Base-by-base conservation (phyloP, 345 rosid genomes). In the Stellera chamaejasme region DNA sequence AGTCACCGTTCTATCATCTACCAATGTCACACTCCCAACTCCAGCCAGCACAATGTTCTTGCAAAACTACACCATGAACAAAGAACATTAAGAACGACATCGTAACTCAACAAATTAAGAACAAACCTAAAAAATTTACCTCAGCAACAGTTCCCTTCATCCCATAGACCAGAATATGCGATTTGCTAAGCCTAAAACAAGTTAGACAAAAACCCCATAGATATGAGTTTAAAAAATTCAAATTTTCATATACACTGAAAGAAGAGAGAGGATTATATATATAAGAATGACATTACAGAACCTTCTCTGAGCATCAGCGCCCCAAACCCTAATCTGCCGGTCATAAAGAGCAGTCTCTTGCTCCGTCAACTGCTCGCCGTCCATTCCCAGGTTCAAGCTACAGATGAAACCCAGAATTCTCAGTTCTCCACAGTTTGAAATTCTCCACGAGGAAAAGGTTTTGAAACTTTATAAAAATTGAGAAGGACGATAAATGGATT, bases 251-350 rank as follows among this genome's bases (percentile, higher is more conserved):
- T 19, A 19, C 11, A 46, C 8, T 32, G 5, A 5, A 4, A 32
- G 39, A 32, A 32, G 5, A 0, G 9, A 32, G 39, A 8, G 39
- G 39, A 32, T 1, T 46, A 10, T n/a, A 2, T 13, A 9, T 23
- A 13, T 32, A 1, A 13, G 45, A 54, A 45, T 19, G 12, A 19
- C 23, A 19, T 23, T 23, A 58, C 58, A 10, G 48, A 60, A 89
- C 96, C 97, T 82, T 68, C 97, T 64, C 60, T 93, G 99, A 66
- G 99, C 97, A 78, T 82, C 84, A 55, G 90, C 97, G 0, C 99
- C 99, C 99, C 96, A 93, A 79, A 93, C 99, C 86, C 97, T 84
- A 79, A 93, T 89, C 62, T 87, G 97, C 27, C 99, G 88, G 67
- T 89, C 97, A 63, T 89, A 93, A 16, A 89, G 56, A 12, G 96